Evolutionary conservation across 768 basidiomycete genomes (phyloP).

Genomic region (Russula sp.): DNA sequence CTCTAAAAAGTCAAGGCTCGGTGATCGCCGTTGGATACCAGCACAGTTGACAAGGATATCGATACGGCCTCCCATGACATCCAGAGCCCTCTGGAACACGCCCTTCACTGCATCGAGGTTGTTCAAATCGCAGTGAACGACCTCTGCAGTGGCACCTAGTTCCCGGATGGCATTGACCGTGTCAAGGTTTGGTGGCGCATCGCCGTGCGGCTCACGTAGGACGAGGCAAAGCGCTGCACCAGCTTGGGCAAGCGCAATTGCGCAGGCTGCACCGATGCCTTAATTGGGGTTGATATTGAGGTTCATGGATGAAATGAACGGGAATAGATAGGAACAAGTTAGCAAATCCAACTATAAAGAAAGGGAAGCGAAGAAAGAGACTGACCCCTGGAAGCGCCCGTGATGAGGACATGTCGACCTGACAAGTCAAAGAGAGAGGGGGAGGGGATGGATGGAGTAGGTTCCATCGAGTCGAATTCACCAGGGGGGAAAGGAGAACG

Average conservation of each 20-base stretch:
- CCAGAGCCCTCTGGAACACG: conserved; percentile 50
- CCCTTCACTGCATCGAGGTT: conserved; percentile 49
- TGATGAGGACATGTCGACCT: conserved; percentile 70
- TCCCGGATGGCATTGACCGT: conserved; percentile 42
- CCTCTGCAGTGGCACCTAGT: conserved; percentile 39
- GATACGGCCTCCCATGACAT: conserved; percentile 49
- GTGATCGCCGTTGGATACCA: conserved; percentile 56
- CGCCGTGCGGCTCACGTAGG: conserved; percentile 44
- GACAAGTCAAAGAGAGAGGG: conserved; percentile 64
- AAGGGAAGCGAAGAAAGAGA: conserved; percentile 23
- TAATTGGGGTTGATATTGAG: conserved; percentile 12
- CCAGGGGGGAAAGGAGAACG: neutral
- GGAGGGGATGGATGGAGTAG: conserved; percentile 48
- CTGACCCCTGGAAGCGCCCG: conserved; percentile 74
- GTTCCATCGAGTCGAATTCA: conserved; percentile 46
- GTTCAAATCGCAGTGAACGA: conserved; percentile 56
- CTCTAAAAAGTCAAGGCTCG: conserved; percentile 63
- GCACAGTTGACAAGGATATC: conserved; percentile 71
- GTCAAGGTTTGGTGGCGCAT: conserved; percentile 37
- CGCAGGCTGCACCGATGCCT: conserved; percentile 58
- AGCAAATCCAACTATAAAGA: conserved; percentile 5
- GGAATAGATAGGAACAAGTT: conserved; percentile 16
- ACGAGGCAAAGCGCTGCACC: conserved; percentile 51
- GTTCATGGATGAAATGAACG: neutral
- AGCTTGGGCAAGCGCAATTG: conserved; percentile 53